Base-by-base conservation (phyloP, 139 green algal genomes). In the Micractinium conductrix region DNA sequence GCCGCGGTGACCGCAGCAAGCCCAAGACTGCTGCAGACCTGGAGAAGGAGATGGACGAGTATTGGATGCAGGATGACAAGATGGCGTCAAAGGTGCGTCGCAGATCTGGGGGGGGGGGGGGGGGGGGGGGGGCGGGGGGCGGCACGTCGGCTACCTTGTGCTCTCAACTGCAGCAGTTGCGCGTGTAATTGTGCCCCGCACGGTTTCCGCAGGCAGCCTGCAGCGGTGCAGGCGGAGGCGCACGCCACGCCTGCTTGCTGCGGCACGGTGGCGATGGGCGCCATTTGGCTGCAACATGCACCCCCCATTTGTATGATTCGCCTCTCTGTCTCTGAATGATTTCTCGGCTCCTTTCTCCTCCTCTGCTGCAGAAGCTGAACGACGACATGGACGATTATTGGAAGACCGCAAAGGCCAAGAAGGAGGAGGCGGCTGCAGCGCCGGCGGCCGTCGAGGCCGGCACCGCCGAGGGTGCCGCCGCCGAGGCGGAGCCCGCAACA, bases 1-100 rank as follows among this genome's bases (percentile, higher is more conserved):
- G 69, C 16, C 58, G 79, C 7, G 48, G 69, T 8, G 12, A 71
- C 37, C 24, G 30, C 24, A 35, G 68, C 21, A 84, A 89, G 71
- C 45, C 45, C 9, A 85, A 86, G 68, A 90, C 83, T 4, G 60
- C 68, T 0, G 87, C 80, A 37, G 72, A 91, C 2, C 48, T 91
- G 43, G 87, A 91, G 70, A 70, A 68, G 22, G 87, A 91, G 62
- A 91, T 91, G 84, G 87, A 91, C 40, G 78, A 78, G 26, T 91
- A 91, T 42, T 91, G 78, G 65, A 44, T 69, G 74, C 70, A 71
- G 80, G 80, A 71, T 48, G 70, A 70, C 33, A 85, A 85, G 80
- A 69, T 70, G 44, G 67, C 79, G 4, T 10, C 67, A 22, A 78
- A 85, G 79, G 79, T 85, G 65, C 10, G 75, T 14, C 1, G 69